Percentiles rank a stretch among this genome's conserved stretches.
Conservation (phyloP, 345 rosid species). For the Salix dunnii region DNA sequence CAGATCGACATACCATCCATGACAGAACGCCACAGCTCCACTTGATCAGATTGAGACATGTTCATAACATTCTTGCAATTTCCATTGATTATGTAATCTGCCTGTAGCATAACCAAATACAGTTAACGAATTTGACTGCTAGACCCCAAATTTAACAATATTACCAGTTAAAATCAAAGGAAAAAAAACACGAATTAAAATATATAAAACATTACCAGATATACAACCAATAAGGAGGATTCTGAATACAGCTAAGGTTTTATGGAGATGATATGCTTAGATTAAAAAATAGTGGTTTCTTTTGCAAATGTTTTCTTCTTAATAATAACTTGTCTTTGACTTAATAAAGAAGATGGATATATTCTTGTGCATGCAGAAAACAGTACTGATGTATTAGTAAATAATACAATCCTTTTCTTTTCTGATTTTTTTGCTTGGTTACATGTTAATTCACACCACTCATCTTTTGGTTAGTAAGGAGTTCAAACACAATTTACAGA, state of each 20-base stretch:
- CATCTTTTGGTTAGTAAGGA: too few relatives aligned
- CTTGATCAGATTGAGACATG: conserved; percentile 91
- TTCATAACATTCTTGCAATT: conserved; percentile 95
- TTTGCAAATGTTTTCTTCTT: too few relatives aligned
- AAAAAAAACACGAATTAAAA: neutral
- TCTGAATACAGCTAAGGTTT: neutral
- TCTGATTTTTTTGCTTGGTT: too few relatives aligned
- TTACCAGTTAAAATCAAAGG: neutral
- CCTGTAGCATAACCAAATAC: conserved; percentile 47
- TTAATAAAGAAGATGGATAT: too few relatives aligned
- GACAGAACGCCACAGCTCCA: conserved; percentile 79
- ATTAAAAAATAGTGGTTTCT: too few relatives aligned
- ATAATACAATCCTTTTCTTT: too few relatives aligned
- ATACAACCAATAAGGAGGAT: neutral
- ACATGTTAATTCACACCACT: too few relatives aligned
- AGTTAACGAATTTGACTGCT: neutral
- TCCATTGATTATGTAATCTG: conserved; percentile 84
- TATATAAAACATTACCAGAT: neutral
- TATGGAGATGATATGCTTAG: neutral
- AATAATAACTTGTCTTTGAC: too few relatives aligned
- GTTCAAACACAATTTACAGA: too few relatives aligned
- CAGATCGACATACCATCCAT: conserved; percentile 57
- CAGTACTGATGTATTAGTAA: too few relatives aligned
- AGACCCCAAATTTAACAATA: neutral
- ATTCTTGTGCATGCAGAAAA: too few relatives aligned